Evolutionary conservation across 2,329 filamentous ascomycete species (phyloP).

Genomic region (Cladophialophora chaetospira): DNA sequence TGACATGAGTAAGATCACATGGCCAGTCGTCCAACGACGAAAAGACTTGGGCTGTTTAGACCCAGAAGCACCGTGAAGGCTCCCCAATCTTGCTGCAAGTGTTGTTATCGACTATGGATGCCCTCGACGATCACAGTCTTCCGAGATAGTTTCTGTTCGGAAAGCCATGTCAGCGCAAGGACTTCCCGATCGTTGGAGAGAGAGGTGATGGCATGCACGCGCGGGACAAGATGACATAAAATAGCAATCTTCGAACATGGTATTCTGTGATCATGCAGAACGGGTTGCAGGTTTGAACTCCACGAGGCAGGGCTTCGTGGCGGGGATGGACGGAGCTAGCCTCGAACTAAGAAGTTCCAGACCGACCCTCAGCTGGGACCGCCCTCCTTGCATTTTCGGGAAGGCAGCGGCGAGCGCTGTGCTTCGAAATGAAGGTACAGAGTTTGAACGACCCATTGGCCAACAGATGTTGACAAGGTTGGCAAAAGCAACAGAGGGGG

Average conservation of each 20-base stretch:
- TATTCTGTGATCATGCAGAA: conserved; percentile 1
- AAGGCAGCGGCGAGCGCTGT: not conserved
- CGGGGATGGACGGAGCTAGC: not conserved
- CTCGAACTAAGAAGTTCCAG: conserved; percentile 1
- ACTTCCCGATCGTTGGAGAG: not conserved
- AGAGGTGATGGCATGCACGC: not conserved
- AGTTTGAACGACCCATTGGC: not conserved
- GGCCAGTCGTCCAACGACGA: conserved; percentile 2
- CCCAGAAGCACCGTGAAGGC: not conserved
- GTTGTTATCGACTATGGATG: not conserved
- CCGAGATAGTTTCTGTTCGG: not conserved
- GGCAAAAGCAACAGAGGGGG: not conserved
- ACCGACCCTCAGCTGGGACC: conserved; percentile 1
- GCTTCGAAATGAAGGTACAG: not conserved
- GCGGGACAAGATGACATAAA: not conserved
- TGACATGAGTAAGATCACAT: conserved; percentile 30
- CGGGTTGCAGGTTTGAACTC: not conserved
- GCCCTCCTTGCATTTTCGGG: not conserved
- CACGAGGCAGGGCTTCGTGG: not conserved
- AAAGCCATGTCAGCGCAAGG: not conserved
- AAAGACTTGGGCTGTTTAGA: not conserved
- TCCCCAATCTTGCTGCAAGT: not conserved
- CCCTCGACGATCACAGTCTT: not conserved
- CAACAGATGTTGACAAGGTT: not conserved
- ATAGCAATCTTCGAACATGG: not conserved